Percentiles rank a stretch among this genome's conserved stretches.
Conservation (phyloP, 2,329 filamentous ascomycete species). For the Cytospora mali region DNA sequence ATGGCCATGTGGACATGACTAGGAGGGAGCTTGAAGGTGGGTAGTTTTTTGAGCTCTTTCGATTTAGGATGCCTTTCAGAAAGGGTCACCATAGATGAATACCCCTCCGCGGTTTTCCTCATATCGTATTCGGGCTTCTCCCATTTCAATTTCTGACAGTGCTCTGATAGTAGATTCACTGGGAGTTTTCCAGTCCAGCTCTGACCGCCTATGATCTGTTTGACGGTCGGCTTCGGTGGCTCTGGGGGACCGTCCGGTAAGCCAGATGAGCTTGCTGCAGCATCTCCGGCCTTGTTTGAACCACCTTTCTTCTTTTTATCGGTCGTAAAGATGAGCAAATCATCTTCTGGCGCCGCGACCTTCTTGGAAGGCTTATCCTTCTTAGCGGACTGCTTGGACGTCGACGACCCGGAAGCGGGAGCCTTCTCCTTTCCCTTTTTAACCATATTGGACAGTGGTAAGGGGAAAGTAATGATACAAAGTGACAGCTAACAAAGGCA, state of each 20-base stretch:
- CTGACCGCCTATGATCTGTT: slow-evolving; percentile 87
- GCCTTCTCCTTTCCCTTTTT: slow-evolving; percentile 54
- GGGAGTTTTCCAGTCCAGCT: slow-evolving; percentile 98
- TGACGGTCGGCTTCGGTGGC: slow-evolving; percentile 64
- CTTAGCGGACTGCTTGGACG: slow-evolving; percentile 36
- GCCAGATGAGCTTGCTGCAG: slow-evolving; percentile 31
- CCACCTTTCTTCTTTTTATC: slow-evolving; percentile 54
- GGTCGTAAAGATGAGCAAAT: slow-evolving; percentile 60
- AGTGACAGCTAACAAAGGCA: background rate
- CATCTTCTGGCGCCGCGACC: slow-evolving; percentile 46
- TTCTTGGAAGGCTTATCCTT: slow-evolving; percentile 27
- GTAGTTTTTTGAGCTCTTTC: slow-evolving; percentile 71
- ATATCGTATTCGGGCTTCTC: slow-evolving; percentile 90
- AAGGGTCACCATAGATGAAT: slow-evolving; percentile 80
- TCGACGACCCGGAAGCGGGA: slow-evolving; percentile 30
- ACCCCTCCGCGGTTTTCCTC: slow-evolving; percentile 72
- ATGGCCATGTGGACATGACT: slow-evolving; percentile 75
- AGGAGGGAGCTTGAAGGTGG: slow-evolving; percentile 79
- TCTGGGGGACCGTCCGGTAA: slow-evolving; percentile 37
- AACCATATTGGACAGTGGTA: slow-evolving; percentile 43
- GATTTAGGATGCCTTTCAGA: slow-evolving; percentile 80
- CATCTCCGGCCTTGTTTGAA: slow-evolving; percentile 26
- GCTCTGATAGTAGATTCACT: slow-evolving; percentile 89
- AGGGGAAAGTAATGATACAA: background rate
- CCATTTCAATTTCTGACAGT: slow-evolving; percentile 96